These are phyloP conservation scores for Colletotrichum tropicale DNA, from an alignment of 2,329 filamentous ascomycete species.

Conservation along the genomic window DNA sequence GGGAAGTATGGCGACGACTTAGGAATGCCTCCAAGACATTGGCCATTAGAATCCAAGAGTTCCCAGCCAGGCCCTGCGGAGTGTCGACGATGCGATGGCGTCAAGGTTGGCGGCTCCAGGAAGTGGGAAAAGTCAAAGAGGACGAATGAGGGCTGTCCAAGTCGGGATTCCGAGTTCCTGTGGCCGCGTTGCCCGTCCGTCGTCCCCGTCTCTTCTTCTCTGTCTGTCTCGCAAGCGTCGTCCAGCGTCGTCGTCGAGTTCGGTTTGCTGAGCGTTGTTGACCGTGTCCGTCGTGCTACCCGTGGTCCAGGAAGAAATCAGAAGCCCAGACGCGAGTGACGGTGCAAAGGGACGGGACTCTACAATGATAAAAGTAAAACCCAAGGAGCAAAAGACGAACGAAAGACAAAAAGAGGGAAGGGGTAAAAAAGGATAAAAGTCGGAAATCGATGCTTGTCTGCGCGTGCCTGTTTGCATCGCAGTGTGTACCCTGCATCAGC, in stretches of 20 bases:
- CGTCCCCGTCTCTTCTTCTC: neutral
- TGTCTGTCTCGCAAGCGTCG: neutral
- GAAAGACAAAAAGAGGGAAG: neutral
- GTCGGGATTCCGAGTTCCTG: neutral
- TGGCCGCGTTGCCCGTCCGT: neutral
- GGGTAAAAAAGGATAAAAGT: neutral
- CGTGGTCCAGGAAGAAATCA: neutral
- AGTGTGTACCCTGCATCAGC: neutral
- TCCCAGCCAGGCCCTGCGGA: neutral
- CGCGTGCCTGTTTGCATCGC: neutral
- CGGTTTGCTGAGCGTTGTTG: neutral
- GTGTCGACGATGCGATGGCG: neutral
- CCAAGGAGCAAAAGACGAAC: neutral
- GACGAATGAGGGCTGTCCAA: neutral
- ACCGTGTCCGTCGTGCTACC: neutral
- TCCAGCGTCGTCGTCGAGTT: neutral
- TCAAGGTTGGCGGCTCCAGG: neutral
- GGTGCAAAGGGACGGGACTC: neutral
- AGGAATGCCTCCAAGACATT: neutral
- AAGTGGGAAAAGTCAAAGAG: neutral
- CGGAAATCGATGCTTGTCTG: conserved; percentile 1
- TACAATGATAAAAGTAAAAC: neutral
- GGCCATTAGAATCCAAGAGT: conserved; percentile 14
- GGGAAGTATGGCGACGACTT: conserved; percentile 5
- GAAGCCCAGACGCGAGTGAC: neutral